A percentile compares a stretch with the other conserved stretches of the same genome.
phyloP scores from a whole-genome alignment of 2,329 filamentous ascomycete species.

The Tolypocladium capitatum region DNA sequence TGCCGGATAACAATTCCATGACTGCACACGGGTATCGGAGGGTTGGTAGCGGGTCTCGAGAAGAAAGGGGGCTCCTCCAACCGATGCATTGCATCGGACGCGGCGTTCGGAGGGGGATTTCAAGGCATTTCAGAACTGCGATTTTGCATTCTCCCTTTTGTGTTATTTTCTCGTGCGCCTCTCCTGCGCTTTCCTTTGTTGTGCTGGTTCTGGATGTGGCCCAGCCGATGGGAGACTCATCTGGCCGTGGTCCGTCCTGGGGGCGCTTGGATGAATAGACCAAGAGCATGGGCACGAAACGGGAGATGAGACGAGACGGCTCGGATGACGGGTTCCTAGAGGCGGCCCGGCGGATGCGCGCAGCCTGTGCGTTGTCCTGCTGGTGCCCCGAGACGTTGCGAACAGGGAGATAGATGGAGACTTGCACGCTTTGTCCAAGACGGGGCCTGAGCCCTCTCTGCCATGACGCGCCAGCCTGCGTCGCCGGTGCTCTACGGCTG shows the following conservation, averaged over 20 bases:
- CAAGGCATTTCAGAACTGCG: conserved; percentile 1
- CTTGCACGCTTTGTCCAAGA: neutral
- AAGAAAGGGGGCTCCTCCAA: neutral
- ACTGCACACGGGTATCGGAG: neutral
- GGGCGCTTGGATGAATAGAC: neutral
- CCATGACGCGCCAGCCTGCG: too few relatives aligned
- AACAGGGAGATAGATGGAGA: neutral
- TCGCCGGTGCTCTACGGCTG: too few relatives aligned
- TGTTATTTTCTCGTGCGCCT: neutral
- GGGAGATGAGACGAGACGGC: neutral
- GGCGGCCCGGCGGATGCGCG: neutral
- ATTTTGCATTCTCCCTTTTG: neutral
- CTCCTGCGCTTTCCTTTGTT: neutral
- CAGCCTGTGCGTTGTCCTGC: neutral
- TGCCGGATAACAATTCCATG: conserved; percentile 1
- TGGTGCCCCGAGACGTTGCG: neutral
- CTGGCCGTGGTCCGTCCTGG: neutral
- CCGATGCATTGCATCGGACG: conserved; percentile 6
- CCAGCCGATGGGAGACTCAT: neutral
- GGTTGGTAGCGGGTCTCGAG: neutral
- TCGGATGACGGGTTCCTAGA: neutral
- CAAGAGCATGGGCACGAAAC: neutral
- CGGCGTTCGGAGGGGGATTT: conserved; percentile 5
- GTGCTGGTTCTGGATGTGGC: neutral
- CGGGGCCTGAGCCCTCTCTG: neutral